Conservation (phyloP, 495 filamentous ascomycete species). For the Geopyxis carbonaria region DNA sequence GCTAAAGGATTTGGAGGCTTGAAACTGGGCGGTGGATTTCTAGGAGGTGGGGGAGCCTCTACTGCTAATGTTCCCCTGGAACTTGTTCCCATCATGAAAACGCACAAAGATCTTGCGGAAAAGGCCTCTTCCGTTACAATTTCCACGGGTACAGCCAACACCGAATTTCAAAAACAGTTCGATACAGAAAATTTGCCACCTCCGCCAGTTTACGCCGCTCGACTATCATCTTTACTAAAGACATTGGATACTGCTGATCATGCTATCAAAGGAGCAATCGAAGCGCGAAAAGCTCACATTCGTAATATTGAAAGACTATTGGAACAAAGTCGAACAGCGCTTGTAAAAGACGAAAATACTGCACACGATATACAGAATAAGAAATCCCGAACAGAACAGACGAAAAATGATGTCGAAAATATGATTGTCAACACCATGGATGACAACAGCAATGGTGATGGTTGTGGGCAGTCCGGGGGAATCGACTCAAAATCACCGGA, state of each 20-base stretch:
- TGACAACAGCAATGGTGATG: conserved; percentile 30
- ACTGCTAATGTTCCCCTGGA: conserved; percentile 51
- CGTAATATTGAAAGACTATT: conserved; percentile 68
- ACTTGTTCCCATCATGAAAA: conserved; percentile 51
- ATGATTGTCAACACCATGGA: conserved; percentile 69
- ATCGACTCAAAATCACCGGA: conserved; percentile 28
- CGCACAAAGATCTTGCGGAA: conserved; percentile 58
- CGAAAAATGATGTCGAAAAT: conserved; percentile 75
- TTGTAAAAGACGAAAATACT: conserved; percentile 49
- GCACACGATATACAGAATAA: conserved; percentile 41
- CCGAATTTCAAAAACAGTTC: conserved; percentile 65
- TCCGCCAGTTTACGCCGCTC: conserved; percentile 79
- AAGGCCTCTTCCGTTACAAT: conserved; percentile 43
- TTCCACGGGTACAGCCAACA: conserved; percentile 46
- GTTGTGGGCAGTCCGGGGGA: conserved; percentile 25
- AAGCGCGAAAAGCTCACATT: conserved; percentile 62
- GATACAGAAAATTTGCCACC: conserved; percentile 49
- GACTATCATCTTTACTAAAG: conserved; percentile 72
- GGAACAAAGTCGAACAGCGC: conserved; percentile 48
- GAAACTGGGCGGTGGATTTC: conserved; percentile 25
- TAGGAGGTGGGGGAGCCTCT: conserved; percentile 47
- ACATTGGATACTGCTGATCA: conserved; percentile 77
- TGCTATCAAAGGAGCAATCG: conserved; percentile 77
- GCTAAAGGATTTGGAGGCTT: conserved; percentile 31
- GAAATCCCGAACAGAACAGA: conserved; percentile 48